These are phyloP conservation scores for Didymella exigua DNA, from an alignment of 2,329 filamentous ascomycete species.

Conservation along the genomic window DNA sequence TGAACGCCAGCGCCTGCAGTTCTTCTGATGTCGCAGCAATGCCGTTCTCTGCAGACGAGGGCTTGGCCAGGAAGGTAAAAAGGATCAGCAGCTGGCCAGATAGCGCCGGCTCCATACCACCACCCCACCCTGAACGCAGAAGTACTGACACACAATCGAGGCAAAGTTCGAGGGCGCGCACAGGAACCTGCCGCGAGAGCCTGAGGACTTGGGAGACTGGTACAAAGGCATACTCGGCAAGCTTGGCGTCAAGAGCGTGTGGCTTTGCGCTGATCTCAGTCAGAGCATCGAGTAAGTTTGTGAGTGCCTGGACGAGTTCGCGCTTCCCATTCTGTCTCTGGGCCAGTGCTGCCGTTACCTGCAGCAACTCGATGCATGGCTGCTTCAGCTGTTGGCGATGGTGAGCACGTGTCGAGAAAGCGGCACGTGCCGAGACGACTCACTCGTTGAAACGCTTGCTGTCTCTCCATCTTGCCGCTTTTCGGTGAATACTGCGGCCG, in stretches of 20 bases:
- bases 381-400: constrained; percentile 58
- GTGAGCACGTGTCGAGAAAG: constrained; percentile 2
- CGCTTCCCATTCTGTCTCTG: constrained; percentile 52
- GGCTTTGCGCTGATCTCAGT: constrained; percentile 38
- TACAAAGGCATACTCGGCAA: constrained; percentile 95
- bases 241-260: constrained; percentile 70
- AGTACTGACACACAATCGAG: constrained; percentile 77
- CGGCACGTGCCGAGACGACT: constrained; percentile 2
- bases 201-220: constrained; percentile 87
- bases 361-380: constrained; percentile 63
- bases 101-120: constrained; percentile 71
- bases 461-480: constrained; percentile 41
- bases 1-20: constrained; percentile 71
- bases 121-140: constrained; percentile 78
- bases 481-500: neutral
- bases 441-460: constrained; percentile 49
- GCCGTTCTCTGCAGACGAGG: constrained; percentile 60
- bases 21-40: constrained; percentile 69
- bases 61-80: constrained; percentile 79
- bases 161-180: constrained; percentile 74
- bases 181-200: constrained; percentile 72
- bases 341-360: constrained; percentile 58
- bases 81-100: constrained; percentile 85
- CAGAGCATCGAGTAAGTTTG: constrained; percentile 53
- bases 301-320: constrained; percentile 57